Conservation (phyloP, 2,329 filamentous ascomycete species). For the Epichloe scottii region DNA sequence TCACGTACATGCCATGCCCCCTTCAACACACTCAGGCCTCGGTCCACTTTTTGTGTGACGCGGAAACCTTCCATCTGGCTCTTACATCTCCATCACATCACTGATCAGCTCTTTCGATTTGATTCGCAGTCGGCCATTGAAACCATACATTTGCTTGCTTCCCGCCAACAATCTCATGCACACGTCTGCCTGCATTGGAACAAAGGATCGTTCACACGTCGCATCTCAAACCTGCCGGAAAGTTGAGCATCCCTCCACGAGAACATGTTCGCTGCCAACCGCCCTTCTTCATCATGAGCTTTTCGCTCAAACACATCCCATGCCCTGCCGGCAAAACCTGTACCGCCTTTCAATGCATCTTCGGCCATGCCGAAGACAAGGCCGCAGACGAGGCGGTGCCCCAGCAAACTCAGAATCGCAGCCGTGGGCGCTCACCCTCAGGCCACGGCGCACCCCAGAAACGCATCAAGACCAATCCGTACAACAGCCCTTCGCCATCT, state of each 20-base stretch:
- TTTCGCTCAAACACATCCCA: conserved; percentile 34
- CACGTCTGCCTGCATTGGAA: not conserved
- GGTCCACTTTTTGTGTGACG: not conserved
- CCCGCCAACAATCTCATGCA: not conserved
- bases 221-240: not conserved
- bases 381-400: conserved; percentile 6
- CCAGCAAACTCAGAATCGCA: not conserved
- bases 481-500: not conserved
- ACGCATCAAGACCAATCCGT: conserved; percentile 15
- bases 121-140: not conserved
- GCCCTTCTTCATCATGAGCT: conserved; percentile 18
- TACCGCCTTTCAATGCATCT: conserved; percentile 37
- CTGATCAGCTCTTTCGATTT: not conserved
- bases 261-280: not conserved
- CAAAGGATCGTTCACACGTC: not conserved
- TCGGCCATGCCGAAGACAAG: conserved; percentile 30
- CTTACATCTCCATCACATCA: not conserved
- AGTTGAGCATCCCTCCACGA: not conserved
- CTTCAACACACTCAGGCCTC: not conserved
- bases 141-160: not conserved
- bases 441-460: conserved; percentile 20
- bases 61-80: not conserved
- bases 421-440: not conserved
- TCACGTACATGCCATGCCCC: too few species aligned
- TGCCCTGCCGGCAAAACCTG: conserved; percentile 36